Percentiles rank a stretch among this genome's conserved stretches.
phyloP scores from a whole-genome alignment of 2,329 filamentous ascomycete species.

The Phyllosticta citribraziliensis region DNA sequence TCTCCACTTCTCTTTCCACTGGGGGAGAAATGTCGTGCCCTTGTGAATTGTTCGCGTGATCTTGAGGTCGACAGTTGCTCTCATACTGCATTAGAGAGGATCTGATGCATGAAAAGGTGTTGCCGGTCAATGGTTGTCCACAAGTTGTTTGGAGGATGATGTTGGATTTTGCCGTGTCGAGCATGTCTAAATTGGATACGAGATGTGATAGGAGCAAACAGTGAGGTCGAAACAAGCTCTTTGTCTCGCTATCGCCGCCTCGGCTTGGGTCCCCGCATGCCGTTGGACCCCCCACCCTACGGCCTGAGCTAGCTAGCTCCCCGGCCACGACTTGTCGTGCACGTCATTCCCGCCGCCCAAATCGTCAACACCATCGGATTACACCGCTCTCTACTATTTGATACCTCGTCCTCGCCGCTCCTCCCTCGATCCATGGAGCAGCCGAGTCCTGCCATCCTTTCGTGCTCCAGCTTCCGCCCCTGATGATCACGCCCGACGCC shows the following conservation, averaged over 20 bases:
- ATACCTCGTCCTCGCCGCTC: neutral
- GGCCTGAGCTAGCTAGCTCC: neutral
- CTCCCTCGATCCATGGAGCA: slow-evolving; percentile 6
- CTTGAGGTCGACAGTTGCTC: too few relatives aligned
- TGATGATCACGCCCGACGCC: slow-evolving; percentile 2
- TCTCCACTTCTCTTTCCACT: too few relatives aligned
- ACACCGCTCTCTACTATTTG: neutral
- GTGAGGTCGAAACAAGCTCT: neutral
- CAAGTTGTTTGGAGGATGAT: neutral
- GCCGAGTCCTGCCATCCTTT: neutral
- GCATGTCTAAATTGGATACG: neutral
- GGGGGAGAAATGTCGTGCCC: too few relatives aligned
- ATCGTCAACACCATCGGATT: neutral
- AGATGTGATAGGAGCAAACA: neutral
- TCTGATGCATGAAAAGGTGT: too few relatives aligned
- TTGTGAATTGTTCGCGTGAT: too few relatives aligned
- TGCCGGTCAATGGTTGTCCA: too few relatives aligned
- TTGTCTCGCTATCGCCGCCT: neutral
- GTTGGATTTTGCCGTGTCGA: too few relatives aligned
- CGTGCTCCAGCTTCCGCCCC: neutral
- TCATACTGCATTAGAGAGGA: too few relatives aligned
- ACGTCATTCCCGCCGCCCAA: neutral
- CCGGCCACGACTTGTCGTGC: neutral
- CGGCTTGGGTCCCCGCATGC: neutral
- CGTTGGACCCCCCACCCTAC: neutral